Evolutionary conservation across 208 protist species (phyloP).

Genomic region (Tritrichomonas musculus): DNA sequence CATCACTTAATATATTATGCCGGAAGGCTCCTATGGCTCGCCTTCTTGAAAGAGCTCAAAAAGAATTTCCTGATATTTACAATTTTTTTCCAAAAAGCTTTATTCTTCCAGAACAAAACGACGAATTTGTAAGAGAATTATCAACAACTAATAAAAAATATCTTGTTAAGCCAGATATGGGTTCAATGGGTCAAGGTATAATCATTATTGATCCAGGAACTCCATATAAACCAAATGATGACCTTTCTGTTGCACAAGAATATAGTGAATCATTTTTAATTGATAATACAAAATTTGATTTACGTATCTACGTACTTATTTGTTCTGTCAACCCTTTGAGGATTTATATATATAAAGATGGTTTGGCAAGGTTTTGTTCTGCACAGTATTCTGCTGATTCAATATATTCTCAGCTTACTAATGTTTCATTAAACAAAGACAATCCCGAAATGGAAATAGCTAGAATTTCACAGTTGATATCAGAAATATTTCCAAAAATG

Average conservation of each 20-base stretch:
- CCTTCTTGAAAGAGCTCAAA: background rate
- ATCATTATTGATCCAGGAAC: background rate
- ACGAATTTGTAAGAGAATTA: background rate
- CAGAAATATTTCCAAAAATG: background rate
- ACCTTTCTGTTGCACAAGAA: background rate
- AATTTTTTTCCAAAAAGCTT: conserved; percentile 2
- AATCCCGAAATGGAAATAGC: background rate
- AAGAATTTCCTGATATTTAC: background rate
- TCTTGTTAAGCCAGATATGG: background rate
- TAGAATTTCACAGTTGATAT: background rate
- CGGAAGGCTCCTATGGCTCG: background rate
- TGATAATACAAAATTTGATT: conserved; percentile 28
- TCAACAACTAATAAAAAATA: background rate
- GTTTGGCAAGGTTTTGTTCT: background rate
- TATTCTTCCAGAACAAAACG: background rate
- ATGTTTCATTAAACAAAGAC: conserved; percentile 2
- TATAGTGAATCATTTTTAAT: conserved; percentile 2
- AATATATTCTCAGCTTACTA: background rate
- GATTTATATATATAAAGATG: conserved; percentile 1
- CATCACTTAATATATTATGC: background rate
- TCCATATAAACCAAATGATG: background rate
- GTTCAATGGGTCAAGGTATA: conserved; percentile 18
- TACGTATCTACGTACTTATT: background rate
- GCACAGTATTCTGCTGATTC: background rate
- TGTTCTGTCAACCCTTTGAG: background rate